These are phyloP conservation scores for Daldinia vernicosa DNA, from an alignment of 495 filamentous ascomycete genomes.

Conservation along the genomic window DNA sequence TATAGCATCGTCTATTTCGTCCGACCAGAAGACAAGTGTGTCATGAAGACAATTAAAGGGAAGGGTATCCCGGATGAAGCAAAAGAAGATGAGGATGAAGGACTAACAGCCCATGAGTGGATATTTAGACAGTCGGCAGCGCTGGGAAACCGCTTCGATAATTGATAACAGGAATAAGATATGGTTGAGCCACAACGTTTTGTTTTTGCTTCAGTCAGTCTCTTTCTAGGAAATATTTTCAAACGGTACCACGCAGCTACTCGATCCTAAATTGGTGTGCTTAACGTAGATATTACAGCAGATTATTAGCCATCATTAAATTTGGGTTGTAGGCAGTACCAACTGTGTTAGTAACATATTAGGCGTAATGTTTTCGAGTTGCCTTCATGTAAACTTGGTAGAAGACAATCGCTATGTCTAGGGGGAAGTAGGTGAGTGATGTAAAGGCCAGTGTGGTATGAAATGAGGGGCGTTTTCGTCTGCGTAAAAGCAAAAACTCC, in stretches of 20 bases:
- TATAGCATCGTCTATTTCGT: conserved; percentile 72
- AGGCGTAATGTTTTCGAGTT: not conserved
- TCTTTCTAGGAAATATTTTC: not conserved
- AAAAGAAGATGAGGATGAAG: conserved; percentile 46
- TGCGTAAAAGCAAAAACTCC: not conserved
- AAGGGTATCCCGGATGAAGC: conserved; percentile 43
- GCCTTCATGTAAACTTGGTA: not conserved
- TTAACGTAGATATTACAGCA: not conserved
- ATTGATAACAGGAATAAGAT: conserved; percentile 7
- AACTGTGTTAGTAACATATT: not conserved
- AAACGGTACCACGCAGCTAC: not conserved
- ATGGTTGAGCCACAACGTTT: not conserved
- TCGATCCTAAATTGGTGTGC: not conserved
- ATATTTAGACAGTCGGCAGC: conserved; percentile 26
- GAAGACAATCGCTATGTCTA: not conserved
- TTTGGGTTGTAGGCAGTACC: not conserved
- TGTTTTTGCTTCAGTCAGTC: not conserved
- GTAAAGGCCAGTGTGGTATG: not conserved
- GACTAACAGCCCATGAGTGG: conserved; percentile 33
- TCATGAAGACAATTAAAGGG: conserved; percentile 55
- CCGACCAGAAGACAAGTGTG: conserved; percentile 65
- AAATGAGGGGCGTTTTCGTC: not conserved
- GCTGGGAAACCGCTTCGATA: conserved; percentile 29
- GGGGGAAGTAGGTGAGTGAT: not conserved
- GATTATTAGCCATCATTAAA: not conserved